These are phyloP conservation scores for Mrakia gelida DNA, from an alignment of 768 basidiomycete species.

Conservation along the genomic window DNA sequence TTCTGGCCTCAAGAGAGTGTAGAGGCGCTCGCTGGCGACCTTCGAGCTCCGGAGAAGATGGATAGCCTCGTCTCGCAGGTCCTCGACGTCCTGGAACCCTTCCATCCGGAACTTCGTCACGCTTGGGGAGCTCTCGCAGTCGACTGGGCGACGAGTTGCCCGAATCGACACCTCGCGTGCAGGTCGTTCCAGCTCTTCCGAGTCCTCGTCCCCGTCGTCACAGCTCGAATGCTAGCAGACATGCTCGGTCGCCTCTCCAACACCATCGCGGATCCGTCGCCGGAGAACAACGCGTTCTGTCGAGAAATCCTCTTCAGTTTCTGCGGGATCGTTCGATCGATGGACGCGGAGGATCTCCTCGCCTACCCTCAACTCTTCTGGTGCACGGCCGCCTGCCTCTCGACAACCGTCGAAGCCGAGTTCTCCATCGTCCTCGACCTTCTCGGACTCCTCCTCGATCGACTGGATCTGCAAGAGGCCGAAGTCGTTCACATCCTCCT, in stretches of 20 bases:
- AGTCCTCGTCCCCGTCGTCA: constrained; percentile 66
- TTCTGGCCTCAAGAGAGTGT: constrained; percentile 41
- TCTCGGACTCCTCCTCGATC: constrained; percentile 60
- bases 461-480: constrained; percentile 66
- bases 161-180: constrained; percentile 77
- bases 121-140: constrained; percentile 77
- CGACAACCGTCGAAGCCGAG: constrained; percentile 76
- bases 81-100: constrained; percentile 62
- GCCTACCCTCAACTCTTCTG: constrained; percentile 74
- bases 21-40: constrained; percentile 34
- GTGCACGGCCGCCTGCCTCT: constrained; percentile 74
- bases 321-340: constrained; percentile 58
- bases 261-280: constrained; percentile 70
- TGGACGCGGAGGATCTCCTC: constrained; percentile 57
- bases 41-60: constrained; percentile 41
- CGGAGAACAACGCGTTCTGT: constrained; percentile 74
- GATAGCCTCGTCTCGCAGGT: constrained; percentile 59
- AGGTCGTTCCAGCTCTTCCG: constrained; percentile 88
- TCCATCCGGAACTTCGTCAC: constrained; percentile 64
- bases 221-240: constrained; percentile 66
- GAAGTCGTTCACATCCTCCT: constrained; percentile 65
- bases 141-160: constrained; percentile 79
- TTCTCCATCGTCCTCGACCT: constrained; percentile 65
- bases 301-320: constrained; percentile 68
- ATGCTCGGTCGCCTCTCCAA: constrained; percentile 78